Percentiles rank a stretch among this genome's conserved stretches.
phyloP scores from a whole-genome alignment of 257 asterid genomes.

The Coffea eugenioides region DNA sequence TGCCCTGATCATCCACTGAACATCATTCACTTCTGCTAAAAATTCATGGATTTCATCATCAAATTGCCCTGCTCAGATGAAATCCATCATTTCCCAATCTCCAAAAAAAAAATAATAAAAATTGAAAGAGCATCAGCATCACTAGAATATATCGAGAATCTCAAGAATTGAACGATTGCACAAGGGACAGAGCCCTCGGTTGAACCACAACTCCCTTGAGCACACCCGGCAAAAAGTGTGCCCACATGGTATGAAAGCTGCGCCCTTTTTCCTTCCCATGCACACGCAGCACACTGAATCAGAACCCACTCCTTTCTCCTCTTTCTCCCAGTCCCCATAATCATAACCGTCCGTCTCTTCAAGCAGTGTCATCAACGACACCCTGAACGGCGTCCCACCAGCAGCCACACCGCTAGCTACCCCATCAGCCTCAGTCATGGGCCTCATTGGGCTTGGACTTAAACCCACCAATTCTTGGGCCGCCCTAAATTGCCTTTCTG shows the following conservation, averaged over 20 bases:
- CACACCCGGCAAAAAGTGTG: constrained; percentile 95
- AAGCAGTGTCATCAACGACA: constrained; percentile 81
- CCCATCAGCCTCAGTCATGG: neutral
- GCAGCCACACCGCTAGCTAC: neutral
- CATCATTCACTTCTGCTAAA: neutral
- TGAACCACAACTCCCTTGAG: constrained; percentile 83
- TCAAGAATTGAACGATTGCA: constrained; percentile 75
- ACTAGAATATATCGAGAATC: constrained; percentile 74
- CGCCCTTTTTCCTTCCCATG: constrained; percentile 86
- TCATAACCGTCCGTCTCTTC: constrained; percentile 72
- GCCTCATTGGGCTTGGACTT: constrained; percentile 28
- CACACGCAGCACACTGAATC: constrained; percentile 91
- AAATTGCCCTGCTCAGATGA: neutral
- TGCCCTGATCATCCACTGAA: no score
- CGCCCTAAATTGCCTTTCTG: constrained; percentile 71
- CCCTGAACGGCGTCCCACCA: constrained; percentile 45
- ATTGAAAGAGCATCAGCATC: neutral
- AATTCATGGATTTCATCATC: neutral
- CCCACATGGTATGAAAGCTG: constrained; percentile 97
- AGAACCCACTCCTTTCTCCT: constrained; percentile 24
- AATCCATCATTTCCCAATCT: neutral
- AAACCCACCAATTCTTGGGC: constrained; percentile 32
- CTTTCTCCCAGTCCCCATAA: constrained; percentile 28
- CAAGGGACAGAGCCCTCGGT: constrained; percentile 91
- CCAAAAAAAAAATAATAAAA: neutral